Evolutionary conservation across 768 basidiomycete genomes (phyloP), one percentile per base, ranked within the genome.

Genomic region (Clitopilus hobsonii): DNA sequence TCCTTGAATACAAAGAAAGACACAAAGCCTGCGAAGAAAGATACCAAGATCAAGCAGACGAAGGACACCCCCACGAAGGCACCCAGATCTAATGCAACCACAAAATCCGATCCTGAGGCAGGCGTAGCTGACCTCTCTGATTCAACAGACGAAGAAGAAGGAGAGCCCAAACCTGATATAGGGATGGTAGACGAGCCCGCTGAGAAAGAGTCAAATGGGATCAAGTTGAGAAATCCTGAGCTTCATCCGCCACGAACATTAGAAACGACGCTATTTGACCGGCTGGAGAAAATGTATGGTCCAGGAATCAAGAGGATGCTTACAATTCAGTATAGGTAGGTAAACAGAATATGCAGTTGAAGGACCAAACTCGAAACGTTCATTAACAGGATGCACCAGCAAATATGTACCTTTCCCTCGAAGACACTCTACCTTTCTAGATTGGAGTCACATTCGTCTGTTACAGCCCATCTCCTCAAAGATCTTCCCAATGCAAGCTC

Each of bases 211-310:
- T 26, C 32, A 16, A 38, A 32, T 13, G 11, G 49, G 28, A 54
- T 59, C 20, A 62, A 67, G 54, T 56, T 38, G 49, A 56, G 49
- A 22, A 56, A 50, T 18, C 55, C 64, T 45, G 25, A 58, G 14
- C 69, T 91, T 2, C 67, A 72, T 22, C 85, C 86, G 1, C 87
- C 92, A 1, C 78, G 78, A 23, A 85, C 91, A 0, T 71, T 99
- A 27, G 91, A 94, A 63, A 86, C 82, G 1, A 98, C 97, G 0
- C 74, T 99, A 26, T 99, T 99, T 60, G 93, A 95, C 59, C 83
- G 97, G 20, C 75, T 99, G 8, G 91, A 98, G 67, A 78, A 75
- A 41, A 89, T 97, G 82, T 95, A 94, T 60, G 94, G 95, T 0
- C 70, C 80, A 0, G 71, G 76, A 3, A 86, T 97, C 67, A 96